Evolutionary conservation across 2,329 filamentous ascomycete genomes (phyloP), one percentile per base, ranked within the genome.

Genomic region (Neonectria ditissima): DNA sequence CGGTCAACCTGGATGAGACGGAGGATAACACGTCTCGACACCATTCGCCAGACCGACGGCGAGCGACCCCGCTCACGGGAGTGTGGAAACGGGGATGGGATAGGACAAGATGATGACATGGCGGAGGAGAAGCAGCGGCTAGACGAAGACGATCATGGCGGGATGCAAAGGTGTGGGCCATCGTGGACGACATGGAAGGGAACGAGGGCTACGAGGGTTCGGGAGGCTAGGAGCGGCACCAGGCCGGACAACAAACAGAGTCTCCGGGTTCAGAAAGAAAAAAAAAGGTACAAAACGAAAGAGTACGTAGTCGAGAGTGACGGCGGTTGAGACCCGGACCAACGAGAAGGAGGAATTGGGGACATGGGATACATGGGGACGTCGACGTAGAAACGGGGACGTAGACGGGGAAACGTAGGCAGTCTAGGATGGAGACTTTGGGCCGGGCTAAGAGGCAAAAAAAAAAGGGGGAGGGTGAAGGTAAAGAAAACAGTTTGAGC

Each of bases 21-120:
- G 70, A 77, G 78, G 79, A 83, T 80, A 83, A 80, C 75, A 78
- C 70, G 76, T 73, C 71, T 72, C 70, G 74, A 76, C 76, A 80
- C 76, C 73, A 83, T 83, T 84, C 81, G 81, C 78, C 74, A 69
- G 73, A 76, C 65, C 65, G 66, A 64, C 41, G 66, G 71, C 69
- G 65, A 71, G 63, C 55, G 74, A 80, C 81, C 82, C 83, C 83
- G 80, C 82, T 78, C 74, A 74, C 71, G 69, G 69, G 74, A 65
- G 68, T 66, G 67, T 74, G 66, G 24, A 62, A 37, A 67, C 65
- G 16, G 55, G 67, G 61, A 73, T 59, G 66, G 75, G 75, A 73
- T 60, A 68, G 75, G 74, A 73, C 68, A 72, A 68, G 70, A 76
- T 75, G 75, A 75, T 76, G 73, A 70, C 72, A 76, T 76, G 72